phyloP scores from a whole-genome alignment of 495 filamentous ascomycete genomes.

The Lasiosphaeria ovina region DNA sequence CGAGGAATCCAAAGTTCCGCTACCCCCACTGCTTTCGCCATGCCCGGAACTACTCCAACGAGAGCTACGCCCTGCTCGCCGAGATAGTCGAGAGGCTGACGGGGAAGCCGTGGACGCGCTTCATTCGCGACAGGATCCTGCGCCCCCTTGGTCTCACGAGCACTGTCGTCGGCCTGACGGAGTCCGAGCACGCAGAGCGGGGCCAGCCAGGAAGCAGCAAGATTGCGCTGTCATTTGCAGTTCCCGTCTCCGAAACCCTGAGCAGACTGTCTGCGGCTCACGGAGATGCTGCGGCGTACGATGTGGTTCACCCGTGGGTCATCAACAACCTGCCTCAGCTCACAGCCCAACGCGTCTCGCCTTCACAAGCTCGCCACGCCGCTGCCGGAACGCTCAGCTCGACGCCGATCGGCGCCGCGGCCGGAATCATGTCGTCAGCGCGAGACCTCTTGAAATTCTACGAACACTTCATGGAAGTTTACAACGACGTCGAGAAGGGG shows the following conservation, averaged over 20 bases:
- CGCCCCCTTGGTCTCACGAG: conserved; percentile 14
- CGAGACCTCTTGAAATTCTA: conserved; percentile 19
- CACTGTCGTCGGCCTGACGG: conserved; percentile 10
- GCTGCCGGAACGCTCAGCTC: background rate
- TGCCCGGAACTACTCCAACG: conserved; percentile 23
- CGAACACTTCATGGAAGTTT: conserved; percentile 9
- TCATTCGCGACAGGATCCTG: conserved; percentile 11
- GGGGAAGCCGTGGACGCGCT: conserved; percentile 1
- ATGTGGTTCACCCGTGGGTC: background rate
- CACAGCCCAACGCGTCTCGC: conserved; percentile 1
- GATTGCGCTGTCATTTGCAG: conserved; percentile 11
- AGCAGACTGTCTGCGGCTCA: background rate
- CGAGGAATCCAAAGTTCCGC: conserved; percentile 9
- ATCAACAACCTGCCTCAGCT: background rate
- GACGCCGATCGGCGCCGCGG: conserved; percentile 13
- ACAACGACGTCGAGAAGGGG: background rate
- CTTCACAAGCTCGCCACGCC: conserved; percentile 12
- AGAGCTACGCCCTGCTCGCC: conserved; percentile 17
- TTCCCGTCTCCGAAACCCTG: conserved; percentile 4
- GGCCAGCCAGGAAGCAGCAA: background rate
- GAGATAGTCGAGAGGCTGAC: conserved; percentile 14
- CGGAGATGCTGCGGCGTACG: background rate
- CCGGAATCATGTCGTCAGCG: conserved; percentile 20
- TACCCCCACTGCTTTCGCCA: conserved; percentile 4
- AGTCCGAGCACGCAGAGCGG: background rate